Percentiles rank a stretch among this genome's conserved stretches.
These are phyloP conservation scores for Fusarium udum DNA, from an alignment of 2,329 filamentous ascomycete genomes.

Conservation along the genomic window DNA sequence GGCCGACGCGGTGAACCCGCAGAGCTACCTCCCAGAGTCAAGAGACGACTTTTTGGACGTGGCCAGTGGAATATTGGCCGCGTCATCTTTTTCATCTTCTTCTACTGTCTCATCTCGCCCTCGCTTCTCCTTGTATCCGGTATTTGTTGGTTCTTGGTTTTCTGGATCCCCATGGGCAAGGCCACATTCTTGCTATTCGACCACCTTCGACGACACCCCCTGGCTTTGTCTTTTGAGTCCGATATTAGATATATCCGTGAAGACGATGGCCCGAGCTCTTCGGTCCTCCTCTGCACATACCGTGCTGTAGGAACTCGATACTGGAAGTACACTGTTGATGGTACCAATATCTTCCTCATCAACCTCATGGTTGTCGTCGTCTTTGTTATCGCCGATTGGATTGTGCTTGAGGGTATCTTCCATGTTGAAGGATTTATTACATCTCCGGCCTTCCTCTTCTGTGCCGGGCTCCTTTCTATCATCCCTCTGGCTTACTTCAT, in stretches of 20 bases:
- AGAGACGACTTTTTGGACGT: constrained; percentile 90
- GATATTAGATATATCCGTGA: constrained; percentile 79
- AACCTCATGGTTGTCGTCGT: constrained; percentile 94
- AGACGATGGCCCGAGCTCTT: constrained; percentile 77
- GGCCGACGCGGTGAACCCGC: constrained; percentile 61
- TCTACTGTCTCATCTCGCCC: constrained; percentile 91
- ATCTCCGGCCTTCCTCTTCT: constrained; percentile 85
- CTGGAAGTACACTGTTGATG: constrained; percentile 99
- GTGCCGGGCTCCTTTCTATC: constrained; percentile 85
- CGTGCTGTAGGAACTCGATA: constrained; percentile 93
- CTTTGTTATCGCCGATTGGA: constrained; percentile 95
- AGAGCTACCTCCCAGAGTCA: constrained; percentile 58
- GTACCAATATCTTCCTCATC: constrained; percentile 98
- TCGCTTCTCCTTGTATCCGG: constrained; percentile 85
- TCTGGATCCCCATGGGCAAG: constrained; percentile 98
- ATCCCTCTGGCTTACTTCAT: constrained; percentile 99
- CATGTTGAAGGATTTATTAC: constrained; percentile 79
- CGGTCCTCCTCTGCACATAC: constrained; percentile 95
- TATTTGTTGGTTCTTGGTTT: constrained; percentile 95
- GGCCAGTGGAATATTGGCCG: constrained; percentile 95
- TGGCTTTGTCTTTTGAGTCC: constrained; percentile 92
- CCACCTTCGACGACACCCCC: constrained; percentile 89
- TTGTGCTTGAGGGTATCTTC: constrained; percentile 75
- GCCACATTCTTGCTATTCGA: constrained; percentile 89
- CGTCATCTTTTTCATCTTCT: constrained; percentile 95